A percentile compares a stretch with the other conserved stretches of the same genome.
phyloP scores from a whole-genome alignment of 129 eudicot genomes.

The Tanacetum coccineum region DNA sequence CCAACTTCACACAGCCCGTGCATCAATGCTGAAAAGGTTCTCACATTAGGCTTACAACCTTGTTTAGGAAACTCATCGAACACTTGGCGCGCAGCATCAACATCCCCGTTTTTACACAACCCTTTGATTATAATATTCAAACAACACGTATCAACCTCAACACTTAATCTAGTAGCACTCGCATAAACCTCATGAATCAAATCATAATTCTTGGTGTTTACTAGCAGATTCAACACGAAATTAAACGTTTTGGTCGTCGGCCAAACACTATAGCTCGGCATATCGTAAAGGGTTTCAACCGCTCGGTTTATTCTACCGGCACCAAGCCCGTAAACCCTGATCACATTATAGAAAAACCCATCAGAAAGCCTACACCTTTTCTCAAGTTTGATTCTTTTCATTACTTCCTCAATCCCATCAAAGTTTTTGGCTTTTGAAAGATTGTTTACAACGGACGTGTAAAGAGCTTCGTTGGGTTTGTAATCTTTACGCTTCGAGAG shows the following conservation, averaged over 20 bases:
- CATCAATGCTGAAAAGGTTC: constrained; percentile 70
- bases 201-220: constrained; percentile 56
- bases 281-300: constrained; percentile 66
- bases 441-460: constrained; percentile 50
- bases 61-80: constrained; percentile 78
- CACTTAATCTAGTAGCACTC: constrained; percentile 57
- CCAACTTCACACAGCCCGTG: constrained; percentile 55
- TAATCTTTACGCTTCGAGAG: constrained; percentile 71
- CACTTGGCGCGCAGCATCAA: constrained; percentile 62
- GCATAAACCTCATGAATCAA: constrained; percentile 54
- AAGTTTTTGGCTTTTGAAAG: constrained; percentile 53
- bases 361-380: constrained; percentile 60
- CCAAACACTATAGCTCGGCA: constrained; percentile 75
- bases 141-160: constrained; percentile 69
- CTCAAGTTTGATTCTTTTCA: constrained; percentile 51
- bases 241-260: constrained; percentile 67
- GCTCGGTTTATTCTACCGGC: constrained; percentile 64
- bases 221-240: constrained; percentile 72
- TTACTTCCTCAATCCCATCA: constrained; percentile 62
- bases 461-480: constrained; percentile 76
- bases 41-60: constrained; percentile 42
- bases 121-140: constrained; percentile 82
- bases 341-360: constrained; percentile 62
- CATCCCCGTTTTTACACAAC: constrained; percentile 38
- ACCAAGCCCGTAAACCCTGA: constrained; percentile 57